Percentiles rank a stretch among this genome's conserved stretches.
These are phyloP conservation scores for Venustampulla echinocandica DNA, from an alignment of 495 filamentous ascomycete species.

Conservation along the genomic window DNA sequence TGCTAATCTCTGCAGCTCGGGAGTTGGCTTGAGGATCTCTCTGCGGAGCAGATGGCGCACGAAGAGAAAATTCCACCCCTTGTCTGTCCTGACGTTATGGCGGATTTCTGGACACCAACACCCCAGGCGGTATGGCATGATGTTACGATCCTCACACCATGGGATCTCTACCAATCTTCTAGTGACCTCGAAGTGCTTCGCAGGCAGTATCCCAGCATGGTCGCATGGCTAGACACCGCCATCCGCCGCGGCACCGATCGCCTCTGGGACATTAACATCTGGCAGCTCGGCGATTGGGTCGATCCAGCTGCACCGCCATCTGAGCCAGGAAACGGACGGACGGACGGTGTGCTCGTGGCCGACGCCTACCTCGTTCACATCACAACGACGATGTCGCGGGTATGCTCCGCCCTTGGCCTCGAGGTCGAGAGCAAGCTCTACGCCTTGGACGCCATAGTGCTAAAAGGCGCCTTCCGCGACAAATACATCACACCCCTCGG, in stretches of 20 bases:
- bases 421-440: conserved; percentile 25
- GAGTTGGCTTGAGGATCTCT: conserved; percentile 31
- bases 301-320: conserved; percentile 39
- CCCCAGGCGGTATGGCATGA: conserved; percentile 41
- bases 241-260: conserved; percentile 24
- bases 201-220: conserved; percentile 36
- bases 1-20: too few relatives aligned
- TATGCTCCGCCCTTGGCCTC: conserved; percentile 26
- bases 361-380: conserved; percentile 44
- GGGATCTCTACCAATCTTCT: conserved; percentile 31
- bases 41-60: conserved; percentile 19
- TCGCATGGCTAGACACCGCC: conserved; percentile 29
- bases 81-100: conserved; percentile 33
- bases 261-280: conserved; percentile 32
- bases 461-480: conserved; percentile 31
- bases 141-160: conserved; percentile 33
- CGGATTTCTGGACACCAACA: conserved; percentile 1
- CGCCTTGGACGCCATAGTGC: conserved; percentile 15
- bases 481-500: conserved; percentile 35
- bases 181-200: conserved; percentile 33
- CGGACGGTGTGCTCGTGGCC: conserved; percentile 33
- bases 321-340: conserved; percentile 29
- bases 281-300: conserved; percentile 43
- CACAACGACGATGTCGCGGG: conserved; percentile 22
- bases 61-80: conserved; percentile 19